A percentile compares a stretch with the other conserved stretches of the same genome.
Evolutionary conservation across 2,329 filamentous ascomycete species (phyloP).

Genomic region (Ophiosphaerella herpotricha): DNA sequence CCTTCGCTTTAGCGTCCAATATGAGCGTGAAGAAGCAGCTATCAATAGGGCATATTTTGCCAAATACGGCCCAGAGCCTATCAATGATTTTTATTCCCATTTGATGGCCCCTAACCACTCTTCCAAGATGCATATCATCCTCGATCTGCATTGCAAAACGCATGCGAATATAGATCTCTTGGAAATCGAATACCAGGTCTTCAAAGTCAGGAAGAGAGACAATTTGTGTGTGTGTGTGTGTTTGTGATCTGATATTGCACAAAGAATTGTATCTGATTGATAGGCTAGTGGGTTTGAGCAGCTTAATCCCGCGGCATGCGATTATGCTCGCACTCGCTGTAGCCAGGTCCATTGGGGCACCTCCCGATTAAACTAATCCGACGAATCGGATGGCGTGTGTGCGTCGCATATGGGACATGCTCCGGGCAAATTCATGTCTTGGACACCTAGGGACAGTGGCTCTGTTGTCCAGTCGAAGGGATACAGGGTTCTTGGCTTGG

Average conservation of each 20-base stretch:
- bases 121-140: constrained; percentile 34
- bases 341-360: no score
- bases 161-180: constrained; percentile 27
- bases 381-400: no score
- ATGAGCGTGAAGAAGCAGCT: constrained; percentile 12
- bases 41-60: constrained; percentile 16
- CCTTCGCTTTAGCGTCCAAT: constrained; percentile 14
- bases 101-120: constrained; percentile 12
- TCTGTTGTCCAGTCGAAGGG: no score
- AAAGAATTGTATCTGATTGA: no score
- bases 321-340: no score
- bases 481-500: no score
- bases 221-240: constrained; percentile 13
- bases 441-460: constrained; percentile 2
- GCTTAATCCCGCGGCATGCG: no score
- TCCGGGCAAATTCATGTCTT: background rate
- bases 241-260: background rate
- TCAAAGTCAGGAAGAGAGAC: constrained; percentile 20
- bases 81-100: constrained; percentile 11
- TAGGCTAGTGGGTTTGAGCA: no score
- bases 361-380: no score
- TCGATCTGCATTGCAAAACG: constrained; percentile 34
- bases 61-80: constrained; percentile 5
- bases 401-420: no score
- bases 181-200: constrained; percentile 30